These are phyloP conservation scores for Melampsora americana DNA, from an alignment of 1,284 basidiomycete genomes.

Conservation along the genomic window DNA sequence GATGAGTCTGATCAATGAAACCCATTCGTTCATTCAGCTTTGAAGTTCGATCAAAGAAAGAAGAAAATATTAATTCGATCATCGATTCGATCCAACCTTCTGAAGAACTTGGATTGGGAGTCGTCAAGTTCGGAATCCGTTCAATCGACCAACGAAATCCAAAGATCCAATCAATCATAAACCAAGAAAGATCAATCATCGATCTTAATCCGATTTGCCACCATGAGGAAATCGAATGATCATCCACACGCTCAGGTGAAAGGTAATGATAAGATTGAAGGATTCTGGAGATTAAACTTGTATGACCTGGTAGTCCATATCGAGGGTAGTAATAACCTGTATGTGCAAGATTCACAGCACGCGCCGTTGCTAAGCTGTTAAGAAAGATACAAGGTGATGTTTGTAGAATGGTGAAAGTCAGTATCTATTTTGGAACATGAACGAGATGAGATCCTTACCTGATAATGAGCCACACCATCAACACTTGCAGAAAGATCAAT, in stretches of 20 bases:
- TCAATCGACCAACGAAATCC: background rate
- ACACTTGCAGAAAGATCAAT: background rate
- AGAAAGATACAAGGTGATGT: background rate
- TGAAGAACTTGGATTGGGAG: background rate
- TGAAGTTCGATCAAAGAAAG: background rate
- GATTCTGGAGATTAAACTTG: too few relatives aligned
- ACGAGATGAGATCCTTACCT: background rate
- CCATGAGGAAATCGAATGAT: too few relatives aligned
- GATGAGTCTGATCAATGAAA: too few relatives aligned
- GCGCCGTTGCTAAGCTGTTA: background rate
- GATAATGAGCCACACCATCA: background rate
- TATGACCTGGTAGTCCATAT: background rate
- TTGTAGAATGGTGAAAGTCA: background rate
- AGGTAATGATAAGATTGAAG: too few relatives aligned
- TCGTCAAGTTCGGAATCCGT: background rate
- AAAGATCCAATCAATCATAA: background rate
- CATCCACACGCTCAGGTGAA: too few relatives aligned
- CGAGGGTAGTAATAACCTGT: background rate
- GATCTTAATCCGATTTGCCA: background rate
- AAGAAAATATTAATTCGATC: background rate
- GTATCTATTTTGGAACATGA: background rate
- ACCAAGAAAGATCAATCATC: background rate
- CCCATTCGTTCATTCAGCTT: background rate
- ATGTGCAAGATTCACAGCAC: background rate
- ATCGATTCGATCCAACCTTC: background rate